A percentile compares a stretch with the other conserved stretches of the same genome.
These are phyloP conservation scores for Lignosus rhinocerotis DNA, from an alignment of 1,284 basidiomycete species.

Conservation along the genomic window DNA sequence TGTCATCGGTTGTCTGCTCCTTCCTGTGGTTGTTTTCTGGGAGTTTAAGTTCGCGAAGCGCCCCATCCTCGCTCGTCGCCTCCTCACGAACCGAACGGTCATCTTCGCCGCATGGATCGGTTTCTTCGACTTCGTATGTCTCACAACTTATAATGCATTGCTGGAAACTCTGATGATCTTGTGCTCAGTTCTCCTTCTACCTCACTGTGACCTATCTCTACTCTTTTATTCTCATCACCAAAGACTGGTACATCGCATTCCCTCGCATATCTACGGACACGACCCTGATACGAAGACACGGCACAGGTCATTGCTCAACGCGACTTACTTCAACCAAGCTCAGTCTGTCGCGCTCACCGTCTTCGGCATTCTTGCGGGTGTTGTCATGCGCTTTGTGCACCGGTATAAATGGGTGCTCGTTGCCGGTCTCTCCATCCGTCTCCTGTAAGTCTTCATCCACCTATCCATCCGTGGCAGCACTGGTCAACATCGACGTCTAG, in stretches of 20 bases:
- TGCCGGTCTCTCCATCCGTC: slow-evolving; percentile 64
- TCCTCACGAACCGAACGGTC: slow-evolving; percentile 59
- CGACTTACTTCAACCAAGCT: slow-evolving; percentile 55
- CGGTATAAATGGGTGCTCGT: slow-evolving; percentile 68
- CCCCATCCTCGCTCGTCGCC: slow-evolving; percentile 56
- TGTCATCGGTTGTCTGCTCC: slow-evolving; percentile 45
- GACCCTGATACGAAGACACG: neutral
- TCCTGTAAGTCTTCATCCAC: slow-evolving; percentile 39
- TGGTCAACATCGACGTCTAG: slow-evolving; percentile 28
- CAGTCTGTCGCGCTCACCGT: slow-evolving; percentile 65
- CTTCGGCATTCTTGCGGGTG: slow-evolving; percentile 63
- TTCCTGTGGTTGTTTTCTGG: slow-evolving; percentile 49
- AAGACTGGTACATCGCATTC: slow-evolving; percentile 51
- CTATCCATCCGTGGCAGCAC: neutral
- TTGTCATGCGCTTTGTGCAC: slow-evolving; percentile 52
- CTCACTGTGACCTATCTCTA: slow-evolving; percentile 61
- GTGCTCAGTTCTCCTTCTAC: slow-evolving; percentile 56
- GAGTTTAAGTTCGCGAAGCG: slow-evolving; percentile 49
- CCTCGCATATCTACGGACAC: neutral
- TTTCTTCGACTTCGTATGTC: slow-evolving; percentile 66
- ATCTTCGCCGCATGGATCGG: slow-evolving; percentile 65
- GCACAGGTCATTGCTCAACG: slow-evolving; percentile 33
- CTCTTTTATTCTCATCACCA: slow-evolving; percentile 61
- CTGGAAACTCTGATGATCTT: neutral
- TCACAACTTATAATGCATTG: neutral